Conservation (phyloP, 352 stramenopile genomes). For the Phytopythium ostracodes region DNA sequence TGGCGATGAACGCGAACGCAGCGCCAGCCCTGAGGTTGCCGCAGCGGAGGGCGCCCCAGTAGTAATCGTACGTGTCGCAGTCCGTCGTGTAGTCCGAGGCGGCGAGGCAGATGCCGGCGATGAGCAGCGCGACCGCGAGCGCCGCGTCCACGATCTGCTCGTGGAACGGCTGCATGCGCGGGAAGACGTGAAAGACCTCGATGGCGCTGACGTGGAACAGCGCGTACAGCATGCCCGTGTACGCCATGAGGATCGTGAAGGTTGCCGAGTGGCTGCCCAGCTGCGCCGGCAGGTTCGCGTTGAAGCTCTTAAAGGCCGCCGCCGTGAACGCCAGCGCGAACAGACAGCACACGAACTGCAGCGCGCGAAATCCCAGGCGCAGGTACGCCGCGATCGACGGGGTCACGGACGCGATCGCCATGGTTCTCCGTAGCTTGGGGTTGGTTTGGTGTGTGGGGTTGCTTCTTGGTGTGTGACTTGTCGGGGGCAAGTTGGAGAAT, state of each 20-base stretch:
- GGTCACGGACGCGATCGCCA: conserved; percentile 17
- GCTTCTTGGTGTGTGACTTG: background rate
- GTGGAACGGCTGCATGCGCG: conserved; percentile 13
- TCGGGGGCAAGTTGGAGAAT: background rate
- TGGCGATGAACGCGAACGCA: conserved; percentile 54
- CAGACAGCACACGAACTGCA: conserved; percentile 59
- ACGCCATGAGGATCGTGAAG: conserved; percentile 53
- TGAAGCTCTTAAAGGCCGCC: conserved; percentile 33
- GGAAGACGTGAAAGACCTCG: conserved; percentile 29
- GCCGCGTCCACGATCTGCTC: conserved; percentile 30
- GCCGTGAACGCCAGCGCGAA: conserved; percentile 44
- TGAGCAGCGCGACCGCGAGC: conserved; percentile 39
- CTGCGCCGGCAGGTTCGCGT: conserved; percentile 20
- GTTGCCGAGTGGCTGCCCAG: conserved; percentile 28
- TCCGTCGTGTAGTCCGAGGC: conserved; percentile 40
- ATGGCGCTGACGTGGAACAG: conserved; percentile 39
- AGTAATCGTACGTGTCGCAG: conserved; percentile 27
- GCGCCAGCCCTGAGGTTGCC: conserved; percentile 47
- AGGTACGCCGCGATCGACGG: conserved; percentile 26
- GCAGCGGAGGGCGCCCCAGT: conserved; percentile 22
- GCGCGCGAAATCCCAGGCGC: conserved; percentile 28
- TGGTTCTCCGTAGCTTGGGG: background rate
- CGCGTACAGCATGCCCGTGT: conserved; percentile 59
- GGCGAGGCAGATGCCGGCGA: conserved; percentile 49
- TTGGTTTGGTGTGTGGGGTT: background rate